Evolutionary conservation across 2,329 filamentous ascomycete genomes (phyloP), one percentile per base, ranked within the genome.

Genomic region (Aureobasidium uvarum): DNA sequence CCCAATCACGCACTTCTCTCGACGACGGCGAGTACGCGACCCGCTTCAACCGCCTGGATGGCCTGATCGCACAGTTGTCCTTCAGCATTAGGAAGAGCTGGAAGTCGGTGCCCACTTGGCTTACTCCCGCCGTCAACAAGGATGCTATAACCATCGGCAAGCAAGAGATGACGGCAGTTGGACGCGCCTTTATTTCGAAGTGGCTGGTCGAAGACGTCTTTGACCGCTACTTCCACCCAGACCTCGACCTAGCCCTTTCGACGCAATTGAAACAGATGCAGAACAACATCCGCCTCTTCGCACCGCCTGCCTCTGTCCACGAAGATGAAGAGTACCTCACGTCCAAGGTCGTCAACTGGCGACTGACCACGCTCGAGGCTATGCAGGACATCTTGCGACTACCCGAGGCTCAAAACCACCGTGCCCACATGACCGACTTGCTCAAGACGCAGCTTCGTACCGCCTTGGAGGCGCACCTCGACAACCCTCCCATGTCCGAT

Each of bases 71-170:
- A 74, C 96, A 99, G 74, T 83, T 99, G 11, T 89, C 95, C 0
- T 99, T 97, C 81, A 94, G 95, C 70, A 96, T 98, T 69, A 89
- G 95, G 68, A 98, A 98, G 78, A 90, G 96, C 74, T 99, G 95
- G 95, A 86, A 86, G 68, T 81, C 82, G 39, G 83, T 98, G 64
- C 95, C 95, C 0, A 75, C 82, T 6, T 98, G 92, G 92, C 81
- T 99, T 51, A 84, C 87, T 64, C 84, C 83, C 28, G 91, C 87
- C 64, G 90, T 96, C 69, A 97, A 94, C 75, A 83, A 89, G 62
- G 93, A 96, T 72, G 94, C 92, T 0, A 83, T 96, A 63, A 86
- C 88, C 71, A 92, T 89, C 11, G 95, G 93, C 67, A 96, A 93
- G 74, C 93, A 97, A 76, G 95, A 99, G 77, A 99, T 99, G 95